A percentile compares a stretch with the other conserved stretches of the same genome.
phyloP scores from a whole-genome alignment of 495 filamentous ascomycete genomes.

The Apodospora peruviana region DNA sequence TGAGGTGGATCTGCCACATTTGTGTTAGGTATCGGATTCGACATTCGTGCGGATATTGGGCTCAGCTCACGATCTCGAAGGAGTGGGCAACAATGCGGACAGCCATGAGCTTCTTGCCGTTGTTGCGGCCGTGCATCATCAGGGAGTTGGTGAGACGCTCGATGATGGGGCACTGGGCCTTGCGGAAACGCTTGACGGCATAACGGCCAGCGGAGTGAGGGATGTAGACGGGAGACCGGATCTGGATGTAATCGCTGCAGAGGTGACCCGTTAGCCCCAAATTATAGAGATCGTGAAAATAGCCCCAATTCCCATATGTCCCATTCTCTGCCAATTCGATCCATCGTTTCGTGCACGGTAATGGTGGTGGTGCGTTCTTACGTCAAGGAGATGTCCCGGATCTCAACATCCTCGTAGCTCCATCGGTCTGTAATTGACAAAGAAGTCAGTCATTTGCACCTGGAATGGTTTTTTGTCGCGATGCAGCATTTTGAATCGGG shows the following conservation, averaged over 20 bases:
- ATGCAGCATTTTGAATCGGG: constrained; percentile 2
- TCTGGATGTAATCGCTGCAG: constrained; percentile 96
- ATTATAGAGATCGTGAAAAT: background rate
- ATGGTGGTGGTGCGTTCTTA: constrained; percentile 55
- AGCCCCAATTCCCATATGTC: background rate
- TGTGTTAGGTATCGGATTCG: constrained; percentile 6
- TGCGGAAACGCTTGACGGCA: constrained; percentile 99
- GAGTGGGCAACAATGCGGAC: constrained; percentile 98
- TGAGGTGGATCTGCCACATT: constrained; percentile 83
- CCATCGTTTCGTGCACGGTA: background rate
- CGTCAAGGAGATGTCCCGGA: constrained; percentile 99
- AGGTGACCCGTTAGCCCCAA: constrained; percentile 41
- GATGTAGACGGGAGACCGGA: constrained; percentile 96
- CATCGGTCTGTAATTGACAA: constrained; percentile 31
- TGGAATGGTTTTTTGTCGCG: constrained; percentile 2
- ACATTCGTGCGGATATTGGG: background rate
- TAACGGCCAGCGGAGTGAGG: constrained; percentile 98
- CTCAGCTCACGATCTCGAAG: constrained; percentile 90
- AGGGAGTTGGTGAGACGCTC: constrained; percentile 99
- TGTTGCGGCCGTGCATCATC: constrained; percentile 99
- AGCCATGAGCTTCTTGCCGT: constrained; percentile 99
- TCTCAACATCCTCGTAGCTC: constrained; percentile 99
- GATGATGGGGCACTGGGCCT: constrained; percentile 99
- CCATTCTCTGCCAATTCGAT: background rate
- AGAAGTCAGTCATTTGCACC: constrained; percentile 31